Evolutionary conservation across 768 basidiomycete species (phyloP), one percentile per base, ranked within the genome.

Genomic region (Boletus rufocinnamomeus): DNA sequence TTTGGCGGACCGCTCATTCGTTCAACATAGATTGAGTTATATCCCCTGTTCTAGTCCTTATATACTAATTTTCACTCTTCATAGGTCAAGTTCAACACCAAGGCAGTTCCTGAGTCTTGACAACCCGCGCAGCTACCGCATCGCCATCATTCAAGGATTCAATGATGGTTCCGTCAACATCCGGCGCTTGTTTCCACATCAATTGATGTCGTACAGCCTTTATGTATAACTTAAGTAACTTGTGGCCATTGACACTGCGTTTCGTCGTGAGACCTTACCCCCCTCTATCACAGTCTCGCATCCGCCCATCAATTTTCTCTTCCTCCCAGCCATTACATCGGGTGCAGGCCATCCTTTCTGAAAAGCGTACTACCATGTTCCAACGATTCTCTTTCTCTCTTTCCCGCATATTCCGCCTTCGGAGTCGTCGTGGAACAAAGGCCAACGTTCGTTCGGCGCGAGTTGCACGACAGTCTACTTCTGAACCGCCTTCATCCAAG

Each of bases 381-480:
- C 16, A n/a, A 30, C 63, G 66, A 34, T 45, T 68, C 28, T 61
- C 60, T 2, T 56, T 63, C 3, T 32, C 56, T 3, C 41, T 71
- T 21, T 40, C 57, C 14, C 69, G 63, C 40, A 17, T 69, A 5
- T 63, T 70, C 38, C 63, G 65, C 47, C 30, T 63, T 35, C 56
- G 59, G 11, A 53, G 16, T 32, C 62, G 66, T 50, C 58, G 60
- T 9, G 40, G 38, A 48, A 19, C 49, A 32, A 58, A 59, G 7
- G 35, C n/a, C 16, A 35, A 25, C 4, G 17, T 16, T 50, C 21
- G 25, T 21, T 28, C 57, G 6, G 23, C 32, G 32, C 34, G 19
- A 9, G 13, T n/a, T 4, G 19, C 28, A 23, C 35, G 27, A 23
- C 38, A 16, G 30, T 8, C 34, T 17, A 37, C 37, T 30, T 60